phyloP scores from a whole-genome alignment of 2,329 filamentous ascomycete species.

The Claviceps cyperi region DNA sequence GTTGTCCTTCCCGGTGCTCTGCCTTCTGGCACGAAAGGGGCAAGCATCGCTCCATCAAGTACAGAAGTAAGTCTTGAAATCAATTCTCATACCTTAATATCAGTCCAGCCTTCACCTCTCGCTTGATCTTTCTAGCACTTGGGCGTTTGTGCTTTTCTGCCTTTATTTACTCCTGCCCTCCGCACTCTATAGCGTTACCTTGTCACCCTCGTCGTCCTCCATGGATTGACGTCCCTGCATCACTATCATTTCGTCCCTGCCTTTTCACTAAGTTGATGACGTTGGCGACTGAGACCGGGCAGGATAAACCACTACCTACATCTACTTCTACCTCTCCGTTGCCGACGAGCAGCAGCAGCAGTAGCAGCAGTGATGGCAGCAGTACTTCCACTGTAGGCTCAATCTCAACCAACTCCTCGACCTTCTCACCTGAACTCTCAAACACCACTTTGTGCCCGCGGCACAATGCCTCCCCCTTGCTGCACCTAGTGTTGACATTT shows the following conservation, averaged over 20 bases:
- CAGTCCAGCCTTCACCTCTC: neutral
- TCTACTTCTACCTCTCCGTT: constrained; percentile 11
- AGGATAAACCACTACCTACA: constrained; percentile 16
- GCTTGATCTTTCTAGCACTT: neutral
- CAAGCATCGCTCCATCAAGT: constrained; percentile 10
- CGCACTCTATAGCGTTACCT: too few relatives aligned
- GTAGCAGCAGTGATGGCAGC: constrained; percentile 3
- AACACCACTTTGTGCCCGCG: neutral
- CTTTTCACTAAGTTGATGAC: constrained; percentile 12
- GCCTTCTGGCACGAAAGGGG: constrained; percentile 41
- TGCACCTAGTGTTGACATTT: too few relatives aligned
- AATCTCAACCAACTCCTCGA: constrained; percentile 7
- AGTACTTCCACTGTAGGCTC: constrained; percentile 24
- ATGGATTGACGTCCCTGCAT: neutral
- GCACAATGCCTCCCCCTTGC: neutral
- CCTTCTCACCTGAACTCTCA: neutral
- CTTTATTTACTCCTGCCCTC: neutral
- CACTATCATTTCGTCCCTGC: neutral
- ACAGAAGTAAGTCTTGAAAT: constrained; percentile 14
- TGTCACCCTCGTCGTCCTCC: neutral
- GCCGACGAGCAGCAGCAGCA: constrained; percentile 9
- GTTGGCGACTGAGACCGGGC: constrained; percentile 21
- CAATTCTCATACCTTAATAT: neutral
- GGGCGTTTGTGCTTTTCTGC: neutral
- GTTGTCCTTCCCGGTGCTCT: constrained; percentile 33